Evolutionary conservation across 2,329 filamentous ascomycete species (phyloP).

Genomic region (Stromatinia cepivora): DNA sequence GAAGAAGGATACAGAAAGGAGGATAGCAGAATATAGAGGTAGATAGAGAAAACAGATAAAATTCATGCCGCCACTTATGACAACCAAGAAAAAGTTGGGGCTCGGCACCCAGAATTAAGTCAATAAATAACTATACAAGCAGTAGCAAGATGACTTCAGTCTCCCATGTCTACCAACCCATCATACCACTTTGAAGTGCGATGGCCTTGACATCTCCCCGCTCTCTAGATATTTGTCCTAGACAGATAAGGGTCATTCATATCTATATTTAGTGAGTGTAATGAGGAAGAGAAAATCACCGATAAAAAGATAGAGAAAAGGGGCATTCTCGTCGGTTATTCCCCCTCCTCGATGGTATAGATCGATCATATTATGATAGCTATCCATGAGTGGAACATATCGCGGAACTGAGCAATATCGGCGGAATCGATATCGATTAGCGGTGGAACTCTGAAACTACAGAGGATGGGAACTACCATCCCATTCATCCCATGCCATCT

Average conservation of each 20-base stretch:
- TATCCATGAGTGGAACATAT: background rate
- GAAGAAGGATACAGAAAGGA: background rate
- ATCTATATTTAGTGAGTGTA: background rate
- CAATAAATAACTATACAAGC: background rate
- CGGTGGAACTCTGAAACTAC: background rate
- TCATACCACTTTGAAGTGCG: background rate
- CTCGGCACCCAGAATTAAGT: background rate
- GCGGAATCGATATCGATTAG: background rate
- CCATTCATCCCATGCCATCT: background rate
- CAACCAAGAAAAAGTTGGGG: background rate
- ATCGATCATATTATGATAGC: background rate
- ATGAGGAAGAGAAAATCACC: background rate
- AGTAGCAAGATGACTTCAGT: background rate
- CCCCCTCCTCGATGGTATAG: background rate
- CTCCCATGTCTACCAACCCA: background rate
- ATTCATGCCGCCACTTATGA: background rate
- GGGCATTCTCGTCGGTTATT: background rate
- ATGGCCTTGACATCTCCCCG: background rate
- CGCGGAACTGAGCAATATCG: too few relatives aligned
- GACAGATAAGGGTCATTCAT: background rate
- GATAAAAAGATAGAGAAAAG: too few relatives aligned
- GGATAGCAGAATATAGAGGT: background rate
- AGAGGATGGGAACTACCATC: background rate
- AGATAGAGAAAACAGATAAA: too few relatives aligned
- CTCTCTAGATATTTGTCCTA: background rate